phyloP scores from a whole-genome alignment of 169 alveolate genomes.

The Plasmodium berghei region DNA sequence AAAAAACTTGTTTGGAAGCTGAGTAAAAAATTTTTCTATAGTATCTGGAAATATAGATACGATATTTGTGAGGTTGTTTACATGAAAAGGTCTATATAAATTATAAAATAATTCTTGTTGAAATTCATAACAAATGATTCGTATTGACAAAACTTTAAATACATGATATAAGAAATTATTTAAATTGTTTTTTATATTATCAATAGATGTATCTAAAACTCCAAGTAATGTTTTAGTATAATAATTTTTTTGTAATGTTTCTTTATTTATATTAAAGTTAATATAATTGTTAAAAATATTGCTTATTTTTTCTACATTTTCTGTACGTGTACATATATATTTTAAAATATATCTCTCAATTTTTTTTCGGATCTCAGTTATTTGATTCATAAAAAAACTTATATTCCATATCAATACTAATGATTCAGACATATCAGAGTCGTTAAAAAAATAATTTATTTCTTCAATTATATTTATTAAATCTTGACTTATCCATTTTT shows the following conservation, averaged over 20 bases:
- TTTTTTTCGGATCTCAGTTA: constrained; percentile 41
- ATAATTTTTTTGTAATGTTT: constrained; percentile 35
- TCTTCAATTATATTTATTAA: constrained; percentile 64
- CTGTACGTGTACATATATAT: constrained; percentile 40
- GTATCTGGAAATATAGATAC: constrained; percentile 54
- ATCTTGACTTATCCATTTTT: constrained; percentile 39
- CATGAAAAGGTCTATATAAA: constrained; percentile 41
- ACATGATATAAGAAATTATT: constrained; percentile 48
- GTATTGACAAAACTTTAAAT: constrained; percentile 60
- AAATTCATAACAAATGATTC: constrained; percentile 69
- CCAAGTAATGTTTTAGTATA: constrained; percentile 70
- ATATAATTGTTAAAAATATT: constrained; percentile 20
- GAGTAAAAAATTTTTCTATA: constrained; percentile 44
- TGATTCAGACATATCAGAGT: constrained; percentile 46
- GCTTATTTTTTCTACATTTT: constrained; percentile 27
- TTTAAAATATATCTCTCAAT: constrained; percentile 61
- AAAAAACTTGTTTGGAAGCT: constrained; percentile 34
- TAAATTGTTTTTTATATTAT: constrained; percentile 66
- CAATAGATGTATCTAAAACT: constrained; percentile 45
- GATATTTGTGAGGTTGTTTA: constrained; percentile 10
- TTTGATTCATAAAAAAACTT: constrained; percentile 48
- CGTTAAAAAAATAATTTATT: constrained; percentile 55
- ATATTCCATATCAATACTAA: constrained; percentile 72
- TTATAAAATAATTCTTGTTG: constrained; percentile 67
- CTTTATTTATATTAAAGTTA: constrained; percentile 14